Base-by-base conservation (phyloP, 495 filamentous ascomycete genomes). In the Gamarada debralockiae region DNA sequence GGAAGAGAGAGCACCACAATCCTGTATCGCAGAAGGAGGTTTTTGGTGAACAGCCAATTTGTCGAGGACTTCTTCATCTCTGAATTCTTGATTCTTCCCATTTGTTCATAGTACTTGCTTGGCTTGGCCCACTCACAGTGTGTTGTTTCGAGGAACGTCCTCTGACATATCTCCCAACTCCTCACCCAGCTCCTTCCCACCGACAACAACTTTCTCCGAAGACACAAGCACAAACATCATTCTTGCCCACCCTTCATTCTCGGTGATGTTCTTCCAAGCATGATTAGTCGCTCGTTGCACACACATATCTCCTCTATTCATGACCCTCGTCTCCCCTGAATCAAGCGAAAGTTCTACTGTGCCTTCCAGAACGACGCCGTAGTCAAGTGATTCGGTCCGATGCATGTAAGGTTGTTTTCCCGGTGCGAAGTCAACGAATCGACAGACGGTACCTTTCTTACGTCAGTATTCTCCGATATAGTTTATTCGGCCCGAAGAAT, bases 281-380 rank as follows among this genome's bases (percentile, higher is more conserved):
- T 92, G 88, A 60, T 78, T 83, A 3, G 84, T 87, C 0, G 70
- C 84, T 34, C 86, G 63, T 69, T 89, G 84, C 20, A 89, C 74
- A 4, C 72, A 70, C 6, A 84, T 67, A 59, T 90, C 84, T 1
- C 86, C 86, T 5, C 74, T 61, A 60, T 72, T 66, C 76, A 90
- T 67, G 3, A 65, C 56, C 45, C 70, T 64, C 46, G 65, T 68
- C 61, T 82, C 83, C 0, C 86, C 78, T 58, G 66, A 57, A 58
- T 89, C 86, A 8, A 90, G 65, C 6, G 78, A 64, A 66, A 83
- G 73, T 61, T 80, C 83, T n/a, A 86, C 63, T 59, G 78, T 63
- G 0, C 89, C 89, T 61, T 91, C 86, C n/a, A 93, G 48, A 22
- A 93, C 79, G 50, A 90, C 74, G 3, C 86, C 87, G 46, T 87